Base-by-base conservation (phyloP, 306 rosid species). In the Trifolium fragiferum region DNA sequence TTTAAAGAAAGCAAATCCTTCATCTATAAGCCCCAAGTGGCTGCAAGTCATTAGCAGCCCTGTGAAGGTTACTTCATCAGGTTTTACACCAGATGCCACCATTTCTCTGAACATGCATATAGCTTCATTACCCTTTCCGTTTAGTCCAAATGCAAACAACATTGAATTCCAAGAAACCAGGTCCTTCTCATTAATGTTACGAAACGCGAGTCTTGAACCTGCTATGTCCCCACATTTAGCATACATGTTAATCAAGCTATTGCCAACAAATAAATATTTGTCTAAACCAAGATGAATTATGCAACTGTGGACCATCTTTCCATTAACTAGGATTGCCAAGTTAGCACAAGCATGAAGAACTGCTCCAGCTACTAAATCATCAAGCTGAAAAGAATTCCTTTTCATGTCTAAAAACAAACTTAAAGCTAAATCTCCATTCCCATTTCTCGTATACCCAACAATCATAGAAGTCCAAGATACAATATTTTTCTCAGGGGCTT, bases 391-490 rank as follows among this genome's bases (percentile, higher is more conserved):
- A 21, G 80, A 83, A 58, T 72, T 81, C 79, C 85, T 84, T 75
- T 78, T 41, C 96, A 90, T 85, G 66, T 82, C 84, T 43, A 87
- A 73, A 40, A 92, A 92, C 82, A 87, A 78, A 64, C 62, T 43
- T 18, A 87, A 44, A 75, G 94, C 98, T 81, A 75, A 83, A 73
- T 92, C 94, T 16, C 92, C 89, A 8, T 77, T 62, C 41, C 90
- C 94, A 64, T 83, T 92, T 82, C 86, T 84, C 15, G 93, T 75
- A 78, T 79, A 85, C 70, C 98, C 96, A 11, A 76, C 78, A 63
- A 92, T 87, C 89, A 90, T 90, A 38, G 87, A 88, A 40, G 98
- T 92, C 98, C 93, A 92, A 38, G 96, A 90, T 79, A 90, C 89
- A 50, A 90, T 35, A 70, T 89, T 87, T 66, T 67, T 85, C 73